Evolutionary conservation across 2,329 filamentous ascomycete genomes (phyloP), one percentile per base, ranked within the genome.

Genomic region (Cladosporium sp.): DNA sequence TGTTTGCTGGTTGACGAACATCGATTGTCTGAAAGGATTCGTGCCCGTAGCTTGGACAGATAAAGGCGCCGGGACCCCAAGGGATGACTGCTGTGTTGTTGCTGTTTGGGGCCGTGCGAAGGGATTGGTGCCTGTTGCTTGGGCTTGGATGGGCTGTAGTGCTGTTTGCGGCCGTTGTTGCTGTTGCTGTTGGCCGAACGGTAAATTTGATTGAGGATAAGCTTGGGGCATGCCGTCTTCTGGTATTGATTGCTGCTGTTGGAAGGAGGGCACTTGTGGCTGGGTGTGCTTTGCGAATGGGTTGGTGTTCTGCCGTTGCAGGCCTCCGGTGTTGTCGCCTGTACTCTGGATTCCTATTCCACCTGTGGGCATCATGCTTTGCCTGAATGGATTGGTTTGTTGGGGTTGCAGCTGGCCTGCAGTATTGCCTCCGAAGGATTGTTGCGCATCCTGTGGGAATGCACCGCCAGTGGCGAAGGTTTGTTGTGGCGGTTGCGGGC

Each of bases 11-110:
- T 96, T 94, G 53, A 96, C 87, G 71, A 97, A 96, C 3, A 87
- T 85, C 45, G 89, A 90, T 70, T 97, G 91, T 15, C 94, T 84
- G 81, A 97, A 97, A 0, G 94, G 94, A 68, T 99, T 99, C 2
- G 92, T 97, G 67, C 91, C 92, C 0, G 92, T 97, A 1, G 88
- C 83, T 67, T 93, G 91, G 2, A 91, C 84, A 54, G 82, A 81
- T 4, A 94, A 75, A 49, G 80, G 45, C 9, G 48, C 40, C 17
- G 35, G 25, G 5, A 17, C 13, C 13, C 17, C 35, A 6, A n/a
- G 36, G 5, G 49, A 44, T 34, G 39, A 32, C 19, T 44, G 67
- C 37, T 68, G 66, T 45, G 74, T 69, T 42, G 72, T 68, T 34
- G 80, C 74, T 17, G 80, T 74, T 1, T 75, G 62, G 47, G 77